Evolutionary conservation across 2,329 filamentous ascomycete genomes (phyloP).

Genomic region (Penicillium sp.): DNA sequence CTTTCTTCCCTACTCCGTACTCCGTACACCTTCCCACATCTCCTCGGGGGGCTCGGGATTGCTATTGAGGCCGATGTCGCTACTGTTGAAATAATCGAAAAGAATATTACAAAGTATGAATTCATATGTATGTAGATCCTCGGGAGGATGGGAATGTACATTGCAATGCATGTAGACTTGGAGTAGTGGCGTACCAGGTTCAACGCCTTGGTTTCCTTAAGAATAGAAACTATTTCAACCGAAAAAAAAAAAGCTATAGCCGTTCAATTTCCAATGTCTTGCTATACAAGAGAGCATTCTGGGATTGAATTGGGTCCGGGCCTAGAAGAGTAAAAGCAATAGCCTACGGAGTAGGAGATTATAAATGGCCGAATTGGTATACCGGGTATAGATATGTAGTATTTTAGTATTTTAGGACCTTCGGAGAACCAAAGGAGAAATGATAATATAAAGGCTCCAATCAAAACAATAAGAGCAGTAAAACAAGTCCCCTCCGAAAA

Average conservation of each 20-base stretch:
- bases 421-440: not conserved
- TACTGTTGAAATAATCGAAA: not conserved
- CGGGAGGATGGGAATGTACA: not conserved
- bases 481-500: not conserved
- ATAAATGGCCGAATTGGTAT: not conserved
- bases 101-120: too few species aligned
- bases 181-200: not conserved
- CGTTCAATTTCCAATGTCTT: constrained; percentile 4
- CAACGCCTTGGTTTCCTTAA: not conserved
- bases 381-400: not conserved
- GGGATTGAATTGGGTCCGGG: not conserved
- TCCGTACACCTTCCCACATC: not conserved
- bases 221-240: not conserved
- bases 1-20: not conserved
- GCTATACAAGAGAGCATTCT: not conserved
- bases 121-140: too few species aligned
- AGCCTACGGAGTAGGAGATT: not conserved
- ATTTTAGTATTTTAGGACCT: not conserved
- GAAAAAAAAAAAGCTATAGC: not conserved
- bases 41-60: not conserved
- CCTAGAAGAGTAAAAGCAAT: constrained; percentile 8
- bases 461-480: not conserved
- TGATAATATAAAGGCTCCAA: not conserved
- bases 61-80: not conserved
- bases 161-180: not conserved